Percentiles rank a stretch among this genome's conserved stretches.
phyloP scores from a whole-genome alignment of 768 basidiomycete genomes.

The Pleurotus giganteus region DNA sequence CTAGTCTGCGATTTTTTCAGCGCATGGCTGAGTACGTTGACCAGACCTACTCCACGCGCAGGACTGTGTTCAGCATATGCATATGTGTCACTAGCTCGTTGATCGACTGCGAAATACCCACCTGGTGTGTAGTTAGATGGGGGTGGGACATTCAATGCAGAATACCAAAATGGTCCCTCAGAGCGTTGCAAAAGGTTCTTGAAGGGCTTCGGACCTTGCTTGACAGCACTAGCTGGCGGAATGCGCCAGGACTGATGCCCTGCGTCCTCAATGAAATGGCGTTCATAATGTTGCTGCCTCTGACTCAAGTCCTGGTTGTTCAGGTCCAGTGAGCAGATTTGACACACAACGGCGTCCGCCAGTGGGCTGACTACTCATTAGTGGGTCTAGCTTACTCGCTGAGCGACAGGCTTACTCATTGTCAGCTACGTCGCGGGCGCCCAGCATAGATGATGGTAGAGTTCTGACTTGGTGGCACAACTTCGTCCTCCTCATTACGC shows the following conservation, averaged over 20 bases:
- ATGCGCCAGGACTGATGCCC: neutral
- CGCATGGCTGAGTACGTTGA: constrained; percentile 58
- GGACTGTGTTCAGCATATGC: no score
- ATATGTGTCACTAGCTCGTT: neutral
- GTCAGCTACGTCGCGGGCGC: neutral
- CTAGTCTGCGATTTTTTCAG: constrained; percentile 49
- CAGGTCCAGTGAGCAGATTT: neutral
- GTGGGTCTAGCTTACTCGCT: neutral
- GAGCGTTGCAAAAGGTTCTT: neutral
- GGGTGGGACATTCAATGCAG: constrained; percentile 40
- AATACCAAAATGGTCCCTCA: constrained; percentile 68
- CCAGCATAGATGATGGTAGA: no score
- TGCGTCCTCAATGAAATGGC: neutral
- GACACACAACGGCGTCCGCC: neutral
- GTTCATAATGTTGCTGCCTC: constrained; percentile 1
- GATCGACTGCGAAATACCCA: constrained; percentile 19
- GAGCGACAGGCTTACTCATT: neutral
- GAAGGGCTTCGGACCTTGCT: neutral
- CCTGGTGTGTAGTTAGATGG: constrained; percentile 62
- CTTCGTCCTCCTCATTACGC: no score
- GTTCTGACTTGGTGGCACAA: no score
- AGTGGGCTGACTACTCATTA: neutral
- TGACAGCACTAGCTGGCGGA: neutral
- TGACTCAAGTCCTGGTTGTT: neutral
- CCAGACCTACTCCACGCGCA: constrained; percentile 49